Evolutionary conservation across 2,329 filamentous ascomycete species (phyloP).

Genomic region (Domatiomyces catenatus): DNA sequence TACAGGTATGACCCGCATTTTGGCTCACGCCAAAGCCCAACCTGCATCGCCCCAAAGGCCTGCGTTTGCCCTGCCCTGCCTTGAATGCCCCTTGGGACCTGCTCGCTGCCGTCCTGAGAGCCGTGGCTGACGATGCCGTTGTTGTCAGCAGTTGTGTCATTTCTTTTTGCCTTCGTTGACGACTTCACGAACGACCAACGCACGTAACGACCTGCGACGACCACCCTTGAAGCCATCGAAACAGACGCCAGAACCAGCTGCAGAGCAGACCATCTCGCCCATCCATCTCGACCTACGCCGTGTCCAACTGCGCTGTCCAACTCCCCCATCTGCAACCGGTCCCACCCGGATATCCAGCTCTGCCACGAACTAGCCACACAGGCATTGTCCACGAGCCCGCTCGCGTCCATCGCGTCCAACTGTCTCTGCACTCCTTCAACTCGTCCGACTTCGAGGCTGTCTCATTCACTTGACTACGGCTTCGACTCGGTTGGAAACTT

Average conservation of each 20-base stretch:
- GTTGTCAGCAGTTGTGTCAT: not conserved
- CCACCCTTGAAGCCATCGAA: not conserved
- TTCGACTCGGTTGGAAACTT: not conserved
- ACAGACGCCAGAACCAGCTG: not conserved
- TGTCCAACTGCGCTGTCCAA: not conserved
- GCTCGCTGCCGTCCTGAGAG: not conserved
- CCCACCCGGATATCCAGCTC: not conserved
- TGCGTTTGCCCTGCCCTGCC: not conserved
- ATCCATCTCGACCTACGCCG: not conserved
- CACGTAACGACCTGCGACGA: not conserved
- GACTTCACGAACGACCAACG: not conserved
- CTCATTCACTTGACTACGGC: not conserved
- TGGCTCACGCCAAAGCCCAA: not conserved
- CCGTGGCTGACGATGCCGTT: not conserved
- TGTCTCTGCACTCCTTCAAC: not conserved
- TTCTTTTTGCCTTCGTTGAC: not conserved
- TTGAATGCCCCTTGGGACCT: not conserved
- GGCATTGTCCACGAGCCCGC: not conserved
- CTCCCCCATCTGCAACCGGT: not conserved
- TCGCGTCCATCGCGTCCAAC: not conserved
- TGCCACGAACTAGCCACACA: not conserved
- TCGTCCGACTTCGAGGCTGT: not conserved
- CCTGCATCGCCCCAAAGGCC: not conserved
- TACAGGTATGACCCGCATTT: not conserved
- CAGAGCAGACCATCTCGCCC: not conserved